These are phyloP conservation scores for Blastobotrys persicus DNA, from an alignment of 1,139 yeast genomes.

Conservation along the genomic window DNA sequence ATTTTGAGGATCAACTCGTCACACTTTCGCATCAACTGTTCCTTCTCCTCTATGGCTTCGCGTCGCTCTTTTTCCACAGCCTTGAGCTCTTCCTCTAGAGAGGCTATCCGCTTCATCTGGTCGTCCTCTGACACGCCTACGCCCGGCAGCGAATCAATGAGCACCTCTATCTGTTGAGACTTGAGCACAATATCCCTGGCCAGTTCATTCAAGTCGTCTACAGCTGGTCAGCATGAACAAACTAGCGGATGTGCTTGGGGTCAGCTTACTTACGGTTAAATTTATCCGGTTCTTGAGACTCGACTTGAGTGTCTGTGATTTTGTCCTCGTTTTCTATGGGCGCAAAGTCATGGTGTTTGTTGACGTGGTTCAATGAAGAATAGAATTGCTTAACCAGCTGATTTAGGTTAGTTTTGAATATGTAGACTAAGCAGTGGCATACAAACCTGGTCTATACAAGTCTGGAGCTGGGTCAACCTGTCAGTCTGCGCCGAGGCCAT, in stretches of 20 bases:
- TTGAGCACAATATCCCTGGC: constrained; percentile 82
- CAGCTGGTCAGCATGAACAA: constrained; percentile 29
- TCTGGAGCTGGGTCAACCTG: constrained; percentile 85
- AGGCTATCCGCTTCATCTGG: constrained; percentile 63
- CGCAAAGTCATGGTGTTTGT: constrained; percentile 62
- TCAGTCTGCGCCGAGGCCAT: constrained; percentile 48
- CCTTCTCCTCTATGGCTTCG: constrained; percentile 62
- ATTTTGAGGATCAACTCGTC: constrained; percentile 66
- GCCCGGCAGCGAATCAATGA: constrained; percentile 90
- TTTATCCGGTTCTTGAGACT: constrained; percentile 39
- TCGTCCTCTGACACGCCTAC: constrained; percentile 78
- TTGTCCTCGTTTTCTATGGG: constrained; percentile 51
- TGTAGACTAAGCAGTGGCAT: constrained; percentile 36
- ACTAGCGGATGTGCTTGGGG: constrained; percentile 11
- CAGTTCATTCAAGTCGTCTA: constrained; percentile 48
- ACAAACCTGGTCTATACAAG: constrained; percentile 68
- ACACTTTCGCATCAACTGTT: constrained; percentile 59
- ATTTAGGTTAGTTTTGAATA: constrained; percentile 8
- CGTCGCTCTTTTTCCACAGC: constrained; percentile 60
- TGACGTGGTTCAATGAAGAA: constrained; percentile 85
- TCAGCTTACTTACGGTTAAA: constrained; percentile 31
- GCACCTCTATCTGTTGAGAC: constrained; percentile 78
- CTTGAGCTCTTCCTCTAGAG: constrained; percentile 62
- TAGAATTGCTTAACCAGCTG: constrained; percentile 83
- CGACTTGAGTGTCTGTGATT: constrained; percentile 49